These are phyloP conservation scores for sorghum (Sorghum bicolor) DNA, from an alignment of 176 grass and related monocot genomes.

Conservation along the genomic window Sorghum_bicolor_NCBIv3 NC_012872.2:60766001-60766500, in stretches of 20 bases:
- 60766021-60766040: no score
- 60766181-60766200: neutral
- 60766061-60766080: neutral
- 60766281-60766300: neutral
- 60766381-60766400: constrained; percentile 27
- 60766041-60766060: no score
- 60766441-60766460: constrained; percentile 6
- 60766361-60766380: constrained; percentile 37
- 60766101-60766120: neutral
- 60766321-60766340: neutral
- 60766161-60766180: neutral
- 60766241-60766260: neutral
- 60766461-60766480: constrained; percentile 1
- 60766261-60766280: constrained; percentile 9
- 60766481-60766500: constrained; percentile 32
- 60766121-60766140: neutral
- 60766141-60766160: neutral
- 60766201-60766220: neutral
- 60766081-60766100: neutral
- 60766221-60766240: no score
- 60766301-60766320: constrained; percentile 1
- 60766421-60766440: constrained; percentile 27
- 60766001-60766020: no score
- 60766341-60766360: neutral
- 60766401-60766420: constrained; percentile 30